A percentile compares a stretch with the other conserved stretches of the same genome.
These are phyloP conservation scores for Tuber umbilicatum DNA, from an alignment of 495 filamentous ascomycete genomes.

Conservation along the genomic window DNA sequence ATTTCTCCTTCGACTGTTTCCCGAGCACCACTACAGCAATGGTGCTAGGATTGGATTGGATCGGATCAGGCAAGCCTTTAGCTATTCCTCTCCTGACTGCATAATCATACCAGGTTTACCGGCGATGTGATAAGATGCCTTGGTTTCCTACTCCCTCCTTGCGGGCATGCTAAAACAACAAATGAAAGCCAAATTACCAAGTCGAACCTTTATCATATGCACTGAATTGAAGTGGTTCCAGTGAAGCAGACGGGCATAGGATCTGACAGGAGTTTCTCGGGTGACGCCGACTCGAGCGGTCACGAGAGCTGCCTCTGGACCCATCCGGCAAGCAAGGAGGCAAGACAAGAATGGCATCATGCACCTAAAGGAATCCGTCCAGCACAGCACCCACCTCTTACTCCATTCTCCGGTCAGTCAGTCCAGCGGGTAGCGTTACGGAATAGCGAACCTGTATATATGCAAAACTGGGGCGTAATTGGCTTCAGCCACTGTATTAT, in stretches of 20 bases:
- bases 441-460: background rate
- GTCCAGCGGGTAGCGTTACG: background rate
- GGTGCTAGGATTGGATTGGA: background rate
- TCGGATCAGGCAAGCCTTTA: background rate
- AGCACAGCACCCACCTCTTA: background rate
- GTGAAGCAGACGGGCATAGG: background rate
- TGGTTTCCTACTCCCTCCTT: background rate
- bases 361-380: background rate
- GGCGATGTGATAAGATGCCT: background rate
- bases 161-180: background rate
- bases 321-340: background rate
- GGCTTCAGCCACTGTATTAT: background rate
- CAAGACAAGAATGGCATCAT: background rate
- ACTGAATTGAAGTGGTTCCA: background rate
- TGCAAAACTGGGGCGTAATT: background rate
- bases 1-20: background rate
- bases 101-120: background rate
- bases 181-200: background rate
- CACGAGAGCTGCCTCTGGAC: background rate
- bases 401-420: background rate
- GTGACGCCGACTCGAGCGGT: background rate
- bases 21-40: background rate
- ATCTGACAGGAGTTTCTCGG: background rate
- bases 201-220: background rate
- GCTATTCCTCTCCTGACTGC: background rate